Evolutionary conservation across 1,284 basidiomycete genomes (phyloP), one percentile per base, ranked within the genome.

Genomic region (Pholiota adiposa): DNA sequence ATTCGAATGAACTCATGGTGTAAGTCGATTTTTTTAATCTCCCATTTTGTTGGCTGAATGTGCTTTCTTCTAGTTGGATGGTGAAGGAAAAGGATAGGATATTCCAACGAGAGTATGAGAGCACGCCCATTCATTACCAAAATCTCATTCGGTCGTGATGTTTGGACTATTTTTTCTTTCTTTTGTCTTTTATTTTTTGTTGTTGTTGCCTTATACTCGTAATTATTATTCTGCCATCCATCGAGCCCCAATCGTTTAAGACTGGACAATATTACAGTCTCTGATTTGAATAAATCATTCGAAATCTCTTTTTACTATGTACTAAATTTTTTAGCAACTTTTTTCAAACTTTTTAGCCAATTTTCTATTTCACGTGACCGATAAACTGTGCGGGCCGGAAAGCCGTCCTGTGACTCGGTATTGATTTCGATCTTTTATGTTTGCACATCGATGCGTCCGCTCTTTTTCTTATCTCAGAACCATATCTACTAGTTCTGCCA

Each of bases 1-100:
- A 98, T 73, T 87, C 95, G 60, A 92, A 92, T 64, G 94, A 97
- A 69, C 81, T 99, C 60, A 81, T 98, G 69, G 79, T 80, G 94
- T 98, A 70, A 65, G 93, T 86, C 1, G 12, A 19, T 41, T 43
- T 43, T 50, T 43, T 46, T 5, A 51, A 11, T 60, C 60, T 52
- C 58, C 55, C 41, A 51, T 54, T 12, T 34, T 66, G 6, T 54
- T 27, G 31, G 16, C 29, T 56, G 6, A 44, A 53, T 31, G 27
- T 19, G 38, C 18, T 18, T 25, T 4, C 60, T 18, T 27, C 8
- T 48, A 93, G 90, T 23, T 93, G 84, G 75, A 85, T 94, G 80
- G 80, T 83, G 59, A 75, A 78, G 58, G 86, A 92, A 65, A 83
- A 85, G 59, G 78, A 84, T 8, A 78, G 84, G 49, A 70, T 94